phyloP scores from a whole-genome alignment of 352 stramenopile genomes.

The Globisporangium barbulae region DNA sequence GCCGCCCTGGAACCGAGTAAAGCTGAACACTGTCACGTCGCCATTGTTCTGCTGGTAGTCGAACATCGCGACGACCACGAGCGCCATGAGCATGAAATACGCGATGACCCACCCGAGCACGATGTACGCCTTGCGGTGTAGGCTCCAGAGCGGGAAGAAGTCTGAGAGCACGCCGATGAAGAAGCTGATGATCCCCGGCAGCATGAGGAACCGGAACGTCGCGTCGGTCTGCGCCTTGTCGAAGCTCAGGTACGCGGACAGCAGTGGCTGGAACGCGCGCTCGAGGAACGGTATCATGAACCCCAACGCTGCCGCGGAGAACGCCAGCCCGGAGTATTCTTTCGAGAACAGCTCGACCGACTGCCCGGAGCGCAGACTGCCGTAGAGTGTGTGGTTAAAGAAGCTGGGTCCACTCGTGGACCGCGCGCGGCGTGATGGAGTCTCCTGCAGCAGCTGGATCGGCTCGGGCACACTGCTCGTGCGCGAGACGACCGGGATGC shows the following conservation, averaged over 20 bases:
- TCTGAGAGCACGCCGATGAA: constrained; percentile 78
- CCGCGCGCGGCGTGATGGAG: constrained; percentile 33
- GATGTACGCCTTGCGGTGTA: constrained; percentile 81
- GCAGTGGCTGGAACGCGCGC: constrained; percentile 57
- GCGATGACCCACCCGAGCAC: constrained; percentile 65
- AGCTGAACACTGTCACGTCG: constrained; percentile 27
- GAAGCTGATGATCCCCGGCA: constrained; percentile 61
- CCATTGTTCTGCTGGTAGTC: constrained; percentile 35
- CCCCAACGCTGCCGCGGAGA: constrained; percentile 48
- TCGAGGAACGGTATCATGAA: constrained; percentile 70
- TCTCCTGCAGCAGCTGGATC: constrained; percentile 64
- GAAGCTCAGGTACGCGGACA: constrained; percentile 56
- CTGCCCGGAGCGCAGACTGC: constrained; percentile 52
- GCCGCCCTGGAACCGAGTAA: constrained; percentile 51
- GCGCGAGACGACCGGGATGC: constrained; percentile 50
- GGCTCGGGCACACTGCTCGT: constrained; percentile 61
- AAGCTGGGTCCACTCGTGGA: constrained; percentile 54
- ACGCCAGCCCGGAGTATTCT: constrained; percentile 57
- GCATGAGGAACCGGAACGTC: constrained; percentile 47
- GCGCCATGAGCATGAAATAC: constrained; percentile 66
- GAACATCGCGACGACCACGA: constrained; percentile 56
- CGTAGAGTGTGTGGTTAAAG: constrained; percentile 76
- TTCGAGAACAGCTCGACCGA: constrained; percentile 55
- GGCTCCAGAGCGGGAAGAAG: constrained; percentile 72
- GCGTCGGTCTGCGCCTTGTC: constrained; percentile 42